Evolutionary conservation across 208 protist species (phyloP), one percentile per base, ranked within the genome.

Genomic region (Acanthamoeba polyphaga): DNA sequence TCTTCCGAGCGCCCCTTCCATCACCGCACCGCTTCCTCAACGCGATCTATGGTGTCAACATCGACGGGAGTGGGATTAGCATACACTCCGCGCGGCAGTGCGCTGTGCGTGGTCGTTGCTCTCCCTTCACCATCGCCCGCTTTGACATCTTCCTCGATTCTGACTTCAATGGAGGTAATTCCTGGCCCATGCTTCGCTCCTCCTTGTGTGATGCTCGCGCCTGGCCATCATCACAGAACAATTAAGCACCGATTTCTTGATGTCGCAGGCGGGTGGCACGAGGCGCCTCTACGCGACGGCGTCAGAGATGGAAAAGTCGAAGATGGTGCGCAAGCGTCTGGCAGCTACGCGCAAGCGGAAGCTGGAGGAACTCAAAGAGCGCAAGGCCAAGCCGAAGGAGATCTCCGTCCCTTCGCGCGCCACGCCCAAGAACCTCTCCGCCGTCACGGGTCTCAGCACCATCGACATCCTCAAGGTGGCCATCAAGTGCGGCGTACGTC

Each of bases 301-400:
- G n/a, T 72, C 89, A 19, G 89, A 72, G 6, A 29, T 53, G 32
- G 68, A 93, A 55, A 46, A 46, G 66, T 19, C 49, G 13, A 93
- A 93, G 66, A 60, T 62, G 89, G 68, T 93, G n/a, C 89, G 60
- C 66, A 82, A 82, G 89, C 89, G 66, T 3, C 89, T 80, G 62
- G 51, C 51, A 29, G 24, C 55, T 13, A 68, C 80, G 89, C 55
- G 89, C n/a, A 60, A 72, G 60, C 38, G 87, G 12, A 82, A 80
- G 66, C 62, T 80, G 34, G 89, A 82, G 19, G 82, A 93, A 1
- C 60, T 93, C 17, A 29, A 17, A 8, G 92, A 89, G n/a, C 66
- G 92, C 13, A 60, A 38, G 29, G 49, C n/a, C 38, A 88, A 94
- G 49, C 74, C 76, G 3, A 43, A 51, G 38, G 76, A 94, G 92